Evolutionary conservation across 139 green algal species (phyloP).

Genomic region (Pleodorina starrii): DNA sequence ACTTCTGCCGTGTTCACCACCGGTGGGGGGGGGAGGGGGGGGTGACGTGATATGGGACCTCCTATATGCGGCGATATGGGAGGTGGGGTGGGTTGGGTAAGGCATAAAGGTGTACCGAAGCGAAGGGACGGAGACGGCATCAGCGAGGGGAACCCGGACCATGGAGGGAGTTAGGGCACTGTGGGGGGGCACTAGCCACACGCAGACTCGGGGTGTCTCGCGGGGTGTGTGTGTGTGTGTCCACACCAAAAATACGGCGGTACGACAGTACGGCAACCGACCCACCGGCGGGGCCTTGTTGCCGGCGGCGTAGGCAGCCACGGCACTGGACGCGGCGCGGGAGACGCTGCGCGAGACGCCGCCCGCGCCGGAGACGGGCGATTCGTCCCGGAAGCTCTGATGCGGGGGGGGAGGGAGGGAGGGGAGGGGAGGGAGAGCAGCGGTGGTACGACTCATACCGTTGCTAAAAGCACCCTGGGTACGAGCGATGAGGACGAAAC

Average conservation of each 20-base stretch:
- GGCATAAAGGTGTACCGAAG: neutral
- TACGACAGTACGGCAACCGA: neutral
- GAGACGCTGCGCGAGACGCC: neutral
- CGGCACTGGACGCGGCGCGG: neutral
- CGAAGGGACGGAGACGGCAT: neutral
- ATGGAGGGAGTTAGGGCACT: too few species aligned
- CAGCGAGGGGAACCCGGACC: neutral
- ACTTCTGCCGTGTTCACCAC: neutral
- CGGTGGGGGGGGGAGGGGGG: neutral
- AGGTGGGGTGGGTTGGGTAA: neutral
- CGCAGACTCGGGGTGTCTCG: neutral
- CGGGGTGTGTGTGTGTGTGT: neutral
- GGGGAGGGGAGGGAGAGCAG: neutral
- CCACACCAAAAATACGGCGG: neutral
- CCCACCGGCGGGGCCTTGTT: constrained; percentile 1
- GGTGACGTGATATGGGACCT: too few species aligned
- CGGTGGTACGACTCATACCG: too few species aligned
- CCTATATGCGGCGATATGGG: neutral
- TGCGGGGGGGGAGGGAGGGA: neutral
- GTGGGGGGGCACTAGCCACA: neutral
- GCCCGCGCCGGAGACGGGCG: neutral
- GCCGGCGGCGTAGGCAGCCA: neutral
- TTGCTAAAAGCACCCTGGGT: too few species aligned
- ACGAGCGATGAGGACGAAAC: neutral
- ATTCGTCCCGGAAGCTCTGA: neutral